Base-by-base conservation (phyloP, 1,139 yeast genomes). In the Yamadazyma oceani region DNA sequence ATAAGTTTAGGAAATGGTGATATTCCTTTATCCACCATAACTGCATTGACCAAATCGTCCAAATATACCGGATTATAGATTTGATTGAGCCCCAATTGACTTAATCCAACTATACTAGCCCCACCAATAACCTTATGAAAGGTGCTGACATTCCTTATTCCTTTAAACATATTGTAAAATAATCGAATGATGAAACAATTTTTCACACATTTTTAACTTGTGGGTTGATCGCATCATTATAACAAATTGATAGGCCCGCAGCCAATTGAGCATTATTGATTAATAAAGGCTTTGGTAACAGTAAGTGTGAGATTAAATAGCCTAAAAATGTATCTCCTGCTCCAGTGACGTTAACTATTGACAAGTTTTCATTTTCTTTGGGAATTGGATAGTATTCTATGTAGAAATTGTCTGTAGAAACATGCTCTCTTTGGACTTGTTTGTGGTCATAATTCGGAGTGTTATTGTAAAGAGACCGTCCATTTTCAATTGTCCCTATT, bases 301-400 rank as follows among this genome's bases (percentile, higher is more conserved):
- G 14, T 4, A 44, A 28, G 26, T 53, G 47, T 1, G 69, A 56
- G 7, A 58, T 50, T 32, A 80, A 44, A 37, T 63, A 73, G 1
- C 89, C 89, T 19, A 75, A 67, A 32, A 86, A 67, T 0, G 90
- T 75, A 55, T 86, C 94, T 3, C 88, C 88, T 0, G 89, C 85
- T 1, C 94, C 88, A 2, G 85, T 78, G 17, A 84, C 86, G 44
- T 75, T 79, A 4, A 57, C 56, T 4, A 78, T 67, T 0, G 51
- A 43, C 8, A 64, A 47, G 4, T 56, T 42, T 7, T 55, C 46
- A 38, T 69, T 62, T 32, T 60, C 64, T 10, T 41, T 25, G 0
- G 83, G 82, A 4, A 73, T 60, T 0, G 79, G 74, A 57, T 73
- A 83, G 55, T 85, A 82, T 49, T 85, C 86, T 10, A 87, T 63